phyloP scores from a whole-genome alignment of 441 rosid species.

The Erodium moschatum region DNA sequence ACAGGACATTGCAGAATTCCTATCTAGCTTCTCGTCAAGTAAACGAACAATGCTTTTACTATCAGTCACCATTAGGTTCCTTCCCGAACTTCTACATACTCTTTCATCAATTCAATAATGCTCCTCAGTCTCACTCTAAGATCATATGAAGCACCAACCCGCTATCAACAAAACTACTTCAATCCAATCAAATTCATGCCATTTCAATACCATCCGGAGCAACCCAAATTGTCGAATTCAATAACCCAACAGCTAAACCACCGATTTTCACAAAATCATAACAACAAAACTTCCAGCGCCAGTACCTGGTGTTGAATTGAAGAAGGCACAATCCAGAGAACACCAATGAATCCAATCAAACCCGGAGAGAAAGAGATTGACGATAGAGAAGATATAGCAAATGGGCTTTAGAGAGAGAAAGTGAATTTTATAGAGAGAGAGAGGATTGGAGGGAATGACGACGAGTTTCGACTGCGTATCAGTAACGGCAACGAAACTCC shows the following conservation, averaged over 20 bases:
- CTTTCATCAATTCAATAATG: slow-evolving; percentile 1
- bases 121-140: slow-evolving; percentile 4
- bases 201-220: not conserved
- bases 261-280: not conserved
- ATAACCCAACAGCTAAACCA: not conserved
- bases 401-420: no score
- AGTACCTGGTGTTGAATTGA: no score
- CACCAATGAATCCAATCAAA: not conserved
- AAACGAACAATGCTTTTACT: not conserved
- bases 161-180: not conserved
- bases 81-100: not conserved
- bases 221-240: not conserved
- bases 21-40: slow-evolving; percentile 7
- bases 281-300: no score
- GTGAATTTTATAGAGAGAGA: no score
- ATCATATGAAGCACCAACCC: not conserved
- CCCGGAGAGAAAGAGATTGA: not conserved
- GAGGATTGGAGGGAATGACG: no score
- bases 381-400: no score
- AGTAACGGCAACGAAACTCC: no score
- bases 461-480: no score
- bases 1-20: not conserved
- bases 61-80: not conserved
- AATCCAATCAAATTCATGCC: not conserved
- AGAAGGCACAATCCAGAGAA: slow-evolving; percentile 7